These are phyloP conservation scores for Cadophora sp. DNA, from an alignment of 2,329 filamentous ascomycete genomes.

Conservation along the genomic window DNA sequence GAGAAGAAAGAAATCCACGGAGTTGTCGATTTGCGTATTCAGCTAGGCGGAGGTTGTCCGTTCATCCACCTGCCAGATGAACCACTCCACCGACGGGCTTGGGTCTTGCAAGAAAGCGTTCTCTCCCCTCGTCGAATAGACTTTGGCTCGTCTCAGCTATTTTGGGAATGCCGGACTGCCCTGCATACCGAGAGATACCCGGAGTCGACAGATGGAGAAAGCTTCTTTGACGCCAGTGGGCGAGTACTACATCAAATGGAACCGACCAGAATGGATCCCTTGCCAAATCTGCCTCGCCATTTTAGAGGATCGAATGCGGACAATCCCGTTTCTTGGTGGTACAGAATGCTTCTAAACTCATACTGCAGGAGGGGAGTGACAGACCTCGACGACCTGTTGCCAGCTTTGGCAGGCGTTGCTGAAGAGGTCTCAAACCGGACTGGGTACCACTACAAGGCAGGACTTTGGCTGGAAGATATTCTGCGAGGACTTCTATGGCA, in stretches of 20 bases:
- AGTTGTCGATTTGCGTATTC: neutral
- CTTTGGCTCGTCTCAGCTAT: conserved; percentile 11
- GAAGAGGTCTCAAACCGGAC: conserved; percentile 16
- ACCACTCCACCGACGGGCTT: conserved; percentile 19
- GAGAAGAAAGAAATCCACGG: neutral
- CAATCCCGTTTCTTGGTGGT: conserved; percentile 11
- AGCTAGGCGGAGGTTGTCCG: neutral
- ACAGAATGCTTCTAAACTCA: neutral
- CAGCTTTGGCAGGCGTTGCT: conserved; percentile 24
- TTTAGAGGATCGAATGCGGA: neutral
- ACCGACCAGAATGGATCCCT: neutral
- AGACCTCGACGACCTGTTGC: conserved; percentile 10
- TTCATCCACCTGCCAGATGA: neutral
- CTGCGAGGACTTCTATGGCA: conserved; percentile 25
- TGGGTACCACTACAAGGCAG: conserved; percentile 18
- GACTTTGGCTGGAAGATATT: conserved; percentile 26
- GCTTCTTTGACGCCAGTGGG: neutral
- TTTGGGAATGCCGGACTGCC: conserved; percentile 13
- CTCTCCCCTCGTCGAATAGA: conserved; percentile 19
- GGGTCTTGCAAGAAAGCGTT: conserved; percentile 22
- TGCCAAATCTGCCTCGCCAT: neutral
- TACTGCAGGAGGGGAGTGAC: conserved; percentile 8
- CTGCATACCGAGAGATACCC: conserved; percentile 1
- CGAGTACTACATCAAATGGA: neutral
- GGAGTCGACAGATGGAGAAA: neutral